Evolutionary conservation across 352 stramenopile species (phyloP).

Genomic region (Phytopythium chamaehyphon): DNA sequence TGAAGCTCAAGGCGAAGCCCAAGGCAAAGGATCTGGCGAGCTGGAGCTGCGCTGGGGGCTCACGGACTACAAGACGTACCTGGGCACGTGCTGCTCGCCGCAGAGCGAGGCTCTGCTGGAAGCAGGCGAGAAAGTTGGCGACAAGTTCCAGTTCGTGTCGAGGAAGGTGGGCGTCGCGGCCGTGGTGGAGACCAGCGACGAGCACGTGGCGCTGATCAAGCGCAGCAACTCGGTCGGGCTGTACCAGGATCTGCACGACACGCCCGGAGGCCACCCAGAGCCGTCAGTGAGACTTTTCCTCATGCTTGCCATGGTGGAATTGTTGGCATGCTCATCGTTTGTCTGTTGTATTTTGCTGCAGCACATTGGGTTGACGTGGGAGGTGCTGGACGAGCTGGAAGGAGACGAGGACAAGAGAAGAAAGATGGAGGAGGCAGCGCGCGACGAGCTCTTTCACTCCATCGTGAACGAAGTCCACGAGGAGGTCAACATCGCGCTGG

Average conservation of each 20-base stretch:
- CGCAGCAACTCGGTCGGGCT: constrained; percentile 59
- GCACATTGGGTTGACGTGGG: constrained; percentile 27
- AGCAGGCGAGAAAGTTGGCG: constrained; percentile 20
- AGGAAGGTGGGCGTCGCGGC: constrained; percentile 78
- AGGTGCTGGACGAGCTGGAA: constrained; percentile 22
- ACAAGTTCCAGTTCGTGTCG: constrained; percentile 61
- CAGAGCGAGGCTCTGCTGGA: constrained; percentile 5
- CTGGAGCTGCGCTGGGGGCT: constrained; percentile 40
- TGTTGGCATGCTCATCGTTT: background rate
- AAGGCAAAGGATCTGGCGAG: background rate
- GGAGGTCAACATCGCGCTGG: constrained; percentile 59
- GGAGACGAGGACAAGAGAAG: constrained; percentile 4
- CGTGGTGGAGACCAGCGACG: constrained; percentile 59
- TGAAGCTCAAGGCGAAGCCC: too few species aligned
- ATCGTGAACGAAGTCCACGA: constrained; percentile 75
- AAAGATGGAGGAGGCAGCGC: constrained; percentile 23
- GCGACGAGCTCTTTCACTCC: constrained; percentile 59
- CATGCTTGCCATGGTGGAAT: background rate
- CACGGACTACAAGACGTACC: constrained; percentile 74
- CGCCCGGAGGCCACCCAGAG: constrained; percentile 75
- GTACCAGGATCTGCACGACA: constrained; percentile 75
- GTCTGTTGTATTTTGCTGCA: constrained; percentile 5
- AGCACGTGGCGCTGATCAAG: constrained; percentile 59
- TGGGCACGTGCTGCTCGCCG: constrained; percentile 66
- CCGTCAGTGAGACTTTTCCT: constrained; percentile 23